A percentile compares a stretch with the other conserved stretches of the same genome.
phyloP scores from a whole-genome alignment of 306 rosid species.

The Quercus dentata region DNA sequence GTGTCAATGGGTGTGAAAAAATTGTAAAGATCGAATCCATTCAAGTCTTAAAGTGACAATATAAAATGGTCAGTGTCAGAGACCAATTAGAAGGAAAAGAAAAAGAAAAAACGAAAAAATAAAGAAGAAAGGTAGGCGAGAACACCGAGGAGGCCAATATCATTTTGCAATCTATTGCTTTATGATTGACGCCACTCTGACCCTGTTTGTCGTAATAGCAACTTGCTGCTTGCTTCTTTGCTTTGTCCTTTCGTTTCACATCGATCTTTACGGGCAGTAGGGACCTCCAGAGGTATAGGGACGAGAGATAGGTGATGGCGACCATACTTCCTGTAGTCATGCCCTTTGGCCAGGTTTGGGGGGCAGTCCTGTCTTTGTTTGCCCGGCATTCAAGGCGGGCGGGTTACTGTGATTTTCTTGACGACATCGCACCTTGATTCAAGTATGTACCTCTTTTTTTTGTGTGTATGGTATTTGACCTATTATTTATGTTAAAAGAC shows the following conservation, averaged over 20 bases:
- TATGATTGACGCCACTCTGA: constrained; percentile 64
- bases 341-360: neutral
- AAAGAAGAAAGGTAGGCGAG: neutral
- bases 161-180: constrained; percentile 60
- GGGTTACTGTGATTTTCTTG: constrained; percentile 28
- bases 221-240: neutral
- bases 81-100: neutral
- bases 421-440: too few relatives aligned
- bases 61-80: constrained; percentile 9
- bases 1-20: constrained; percentile 37
- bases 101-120: neutral
- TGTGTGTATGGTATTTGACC: too few relatives aligned
- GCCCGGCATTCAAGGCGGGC: constrained; percentile 72
- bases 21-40: too few relatives aligned
- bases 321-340: constrained; percentile 35
- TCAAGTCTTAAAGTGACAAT: too few relatives aligned
- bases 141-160: constrained; percentile 35
- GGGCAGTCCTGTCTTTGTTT: constrained; percentile 47
- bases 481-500: too few relatives aligned
- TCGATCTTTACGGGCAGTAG: constrained; percentile 26
- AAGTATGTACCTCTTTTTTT: too few relatives aligned
- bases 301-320: constrained; percentile 19
- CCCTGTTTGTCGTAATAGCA: constrained; percentile 42
- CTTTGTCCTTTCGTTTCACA: constrained; percentile 47
- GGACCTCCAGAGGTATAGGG: neutral